Evolutionary conservation across 768 basidiomycete species (phyloP), one percentile per base, ranked within the genome.

Genomic region (Termitomyces sp.): DNA sequence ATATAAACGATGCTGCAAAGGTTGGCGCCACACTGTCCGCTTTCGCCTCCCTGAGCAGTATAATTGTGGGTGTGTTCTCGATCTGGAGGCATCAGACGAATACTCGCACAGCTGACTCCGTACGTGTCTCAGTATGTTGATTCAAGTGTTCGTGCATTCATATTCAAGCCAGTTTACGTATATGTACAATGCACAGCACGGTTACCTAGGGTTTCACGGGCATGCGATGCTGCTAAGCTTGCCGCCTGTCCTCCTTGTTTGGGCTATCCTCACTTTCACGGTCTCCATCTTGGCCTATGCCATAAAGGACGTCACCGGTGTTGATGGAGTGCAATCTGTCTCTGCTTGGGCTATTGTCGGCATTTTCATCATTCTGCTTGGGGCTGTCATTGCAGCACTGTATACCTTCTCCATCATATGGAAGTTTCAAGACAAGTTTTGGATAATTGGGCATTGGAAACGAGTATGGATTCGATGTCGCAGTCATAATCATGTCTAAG

Each of bases 61-160:
- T 82, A 52, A 78, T 80, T 13, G 71, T 77, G 12, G 82, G 80
- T 5, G 79, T 81, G 1, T 83, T 82, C 59, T 79, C 76, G 39
- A 78, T 82, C 18, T 83, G 82, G 81, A 68, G 73, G 52, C 81
- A 82, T 59, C 80, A 81, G 59, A 69, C 73, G 11, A 79, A 79
- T 53, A 72, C 72, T 9, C 67, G 71, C 23, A 73, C 73, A 10
- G 66, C 68, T 5, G 73, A 79, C 50, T 80, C 79, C 29, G 78
- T 78, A 51, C 25, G 74, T 20, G 23, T 25, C 58, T 10, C 12
- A 22, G 27, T 16, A 36, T 31, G 18, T 15, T 48, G 29, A 43
- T 13, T 15, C 20, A 22, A 36, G 20, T n/a, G n/a, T 52, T 27
- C 18, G 39, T n/a, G 23, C 47, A 45, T 22, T 36, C 25, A 53